phyloP scores from a whole-genome alignment of 2,329 filamentous ascomycete species.

The Grosmannia huntii region DNA sequence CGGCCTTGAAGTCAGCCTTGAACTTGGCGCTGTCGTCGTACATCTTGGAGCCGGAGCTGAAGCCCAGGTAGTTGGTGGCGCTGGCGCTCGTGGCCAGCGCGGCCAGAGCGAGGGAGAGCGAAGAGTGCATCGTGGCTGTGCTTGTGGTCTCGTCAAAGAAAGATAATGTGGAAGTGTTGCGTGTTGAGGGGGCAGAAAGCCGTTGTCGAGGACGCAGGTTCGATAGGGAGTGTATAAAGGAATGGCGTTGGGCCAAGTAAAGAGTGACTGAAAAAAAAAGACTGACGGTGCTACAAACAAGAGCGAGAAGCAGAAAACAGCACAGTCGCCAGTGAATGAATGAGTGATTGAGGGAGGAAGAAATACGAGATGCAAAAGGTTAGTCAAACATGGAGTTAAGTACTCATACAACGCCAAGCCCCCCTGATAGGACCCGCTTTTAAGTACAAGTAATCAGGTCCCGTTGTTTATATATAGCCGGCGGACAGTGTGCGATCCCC shows the following conservation, averaged over 20 bases:
- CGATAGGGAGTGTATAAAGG: background rate
- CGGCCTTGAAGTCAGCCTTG: slow-evolving; percentile 46
- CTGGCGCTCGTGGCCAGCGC: slow-evolving; percentile 27
- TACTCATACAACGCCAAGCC: background rate
- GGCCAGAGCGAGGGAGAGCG: slow-evolving; percentile 23
- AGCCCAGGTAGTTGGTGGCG: slow-evolving; percentile 36
- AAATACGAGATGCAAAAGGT: background rate
- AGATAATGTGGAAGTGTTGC: no score
- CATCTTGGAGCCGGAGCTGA: slow-evolving; percentile 37
- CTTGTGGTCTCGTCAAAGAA: background rate
- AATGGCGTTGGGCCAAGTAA: background rate
- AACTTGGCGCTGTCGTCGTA: slow-evolving; percentile 37
- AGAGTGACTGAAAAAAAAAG: background rate
- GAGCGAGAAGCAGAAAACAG: background rate
- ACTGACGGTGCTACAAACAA: background rate
- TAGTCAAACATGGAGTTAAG: background rate
- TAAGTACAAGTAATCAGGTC: background rate
- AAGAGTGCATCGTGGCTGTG: slow-evolving; percentile 26
- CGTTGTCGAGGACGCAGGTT: no score
- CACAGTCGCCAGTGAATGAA: background rate
- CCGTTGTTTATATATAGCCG: no score
- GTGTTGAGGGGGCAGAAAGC: background rate
- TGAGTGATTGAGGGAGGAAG: background rate
- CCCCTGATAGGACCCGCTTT: background rate
- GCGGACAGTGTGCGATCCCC: no score